These are phyloP conservation scores for Penicillium robsamsonii DNA, from an alignment of 495 filamentous ascomycete genomes.

Conservation along the genomic window DNA sequence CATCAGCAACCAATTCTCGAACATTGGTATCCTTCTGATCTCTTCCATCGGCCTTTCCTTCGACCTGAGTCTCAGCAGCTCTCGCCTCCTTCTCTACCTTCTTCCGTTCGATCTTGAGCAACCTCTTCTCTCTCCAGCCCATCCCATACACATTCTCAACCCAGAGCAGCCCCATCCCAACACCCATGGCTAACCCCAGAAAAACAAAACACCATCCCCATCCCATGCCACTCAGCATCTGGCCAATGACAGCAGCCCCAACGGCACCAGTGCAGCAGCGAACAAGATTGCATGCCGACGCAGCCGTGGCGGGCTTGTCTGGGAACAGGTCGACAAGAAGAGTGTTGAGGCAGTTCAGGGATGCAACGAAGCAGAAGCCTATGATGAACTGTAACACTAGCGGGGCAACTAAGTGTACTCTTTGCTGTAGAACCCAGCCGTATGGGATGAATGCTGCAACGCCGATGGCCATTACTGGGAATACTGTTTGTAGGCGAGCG, in stretches of 20 bases:
- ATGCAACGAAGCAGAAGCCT: constrained; percentile 50
- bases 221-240: constrained; percentile 60
- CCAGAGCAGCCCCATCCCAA: constrained; percentile 30
- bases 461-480: constrained; percentile 45
- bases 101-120: constrained; percentile 16
- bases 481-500: constrained; percentile 50
- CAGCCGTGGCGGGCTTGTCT: constrained; percentile 54
- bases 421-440: constrained; percentile 55
- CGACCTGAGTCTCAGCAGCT: neutral
- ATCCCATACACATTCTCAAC: constrained; percentile 37
- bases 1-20: neutral
- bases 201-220: constrained; percentile 63
- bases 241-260: constrained; percentile 56
- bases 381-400: constrained; percentile 57
- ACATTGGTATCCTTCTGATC: neutral
- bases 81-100: constrained; percentile 12
- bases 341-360: constrained; percentile 38
- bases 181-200: constrained; percentile 31
- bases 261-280: constrained; percentile 63
- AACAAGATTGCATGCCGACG: constrained; percentile 66
- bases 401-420: constrained; percentile 47
- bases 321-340: constrained; percentile 64
- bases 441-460: constrained; percentile 46
- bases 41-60: neutral
- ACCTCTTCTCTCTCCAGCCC: constrained; percentile 40